Evolutionary conservation across 192 early-diverging fungal genomes (phyloP), one percentile per base, ranked within the genome.

Genomic region (Umbelopsis sp.): DNA sequence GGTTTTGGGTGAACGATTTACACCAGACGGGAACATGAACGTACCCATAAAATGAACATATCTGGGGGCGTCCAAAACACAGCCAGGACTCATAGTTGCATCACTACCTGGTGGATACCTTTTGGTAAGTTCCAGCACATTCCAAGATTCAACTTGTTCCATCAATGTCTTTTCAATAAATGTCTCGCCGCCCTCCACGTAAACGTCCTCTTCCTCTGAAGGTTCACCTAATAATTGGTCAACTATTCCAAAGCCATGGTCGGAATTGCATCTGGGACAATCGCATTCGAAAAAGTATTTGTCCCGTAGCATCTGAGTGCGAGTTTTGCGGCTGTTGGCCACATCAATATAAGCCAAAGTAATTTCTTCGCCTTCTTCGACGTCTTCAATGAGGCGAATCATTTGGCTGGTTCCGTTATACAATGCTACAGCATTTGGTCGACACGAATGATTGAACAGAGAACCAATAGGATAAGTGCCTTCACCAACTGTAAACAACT

Each of bases 371-470:
- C 86, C 88, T 0, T 75, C 25, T 3, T 55, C 64, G 27, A 92
- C 81, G 68, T 87, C 84, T 46, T 84, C 72, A 5, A 90, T 68
- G 5, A 86, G 75, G 20, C 77, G 80, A 20, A 91, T 65, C 8
- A 82, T 48, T 71, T 90, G 87, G 10, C 58, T 50, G 16, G 72
- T 73, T 3, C 78, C 80, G 47, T 83, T 78, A 52, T 87, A 91
- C 70, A 86, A 77, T 2, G 85, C 80, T 35, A 83, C 81, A 22
- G 83, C 78, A 68, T 90, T 90, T 11, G 91, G 90, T 16, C 69
- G 74, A 71, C 91, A 92, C 13, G 89, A 90, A 68, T 92, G 89
- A 65, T 91, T 89, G 48, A 86, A 79, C 13, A 91, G 70, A 5
- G 91, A 75, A 3, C 86, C 90, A 2, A 92, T 49, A 1, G 90